These are phyloP conservation scores for Cyclanthera cordifolia DNA, from an alignment of 306 rosid species.

Conservation along the genomic window DNA sequence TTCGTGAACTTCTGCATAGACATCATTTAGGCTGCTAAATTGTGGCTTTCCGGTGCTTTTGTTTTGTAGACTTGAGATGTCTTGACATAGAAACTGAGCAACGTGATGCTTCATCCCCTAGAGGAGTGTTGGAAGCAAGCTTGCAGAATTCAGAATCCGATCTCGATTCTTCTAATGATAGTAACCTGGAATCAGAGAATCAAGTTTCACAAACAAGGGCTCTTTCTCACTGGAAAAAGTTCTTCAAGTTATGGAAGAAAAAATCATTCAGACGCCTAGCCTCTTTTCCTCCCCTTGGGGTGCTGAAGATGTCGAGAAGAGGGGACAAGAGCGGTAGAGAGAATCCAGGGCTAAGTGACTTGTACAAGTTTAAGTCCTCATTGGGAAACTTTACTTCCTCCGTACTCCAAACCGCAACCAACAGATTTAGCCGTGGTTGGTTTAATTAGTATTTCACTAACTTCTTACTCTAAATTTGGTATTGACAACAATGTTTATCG, in stretches of 20 bases:
- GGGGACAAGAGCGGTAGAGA: conserved; percentile 43
- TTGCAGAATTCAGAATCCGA: conserved; percentile 22
- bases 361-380: conserved; percentile 38
- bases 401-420: conserved; percentile 46
- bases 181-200: conserved; percentile 15
- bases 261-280: conserved; percentile 30
- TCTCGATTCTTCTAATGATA: conserved; percentile 11
- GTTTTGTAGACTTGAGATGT: conserved; percentile 47
- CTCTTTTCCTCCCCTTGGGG: conserved; percentile 38
- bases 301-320: conserved; percentile 37
- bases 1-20: neutral
- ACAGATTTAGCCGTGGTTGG: conserved; percentile 48
- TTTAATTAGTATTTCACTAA: neutral
- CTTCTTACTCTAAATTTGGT: conserved; percentile 9
- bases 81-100: conserved; percentile 55
- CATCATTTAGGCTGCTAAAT: neutral
- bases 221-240: conserved; percentile 28
- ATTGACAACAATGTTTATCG: neutral
- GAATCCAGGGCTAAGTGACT: conserved; percentile 15
- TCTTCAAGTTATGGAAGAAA: conserved; percentile 34
- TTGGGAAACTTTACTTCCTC: conserved; percentile 37
- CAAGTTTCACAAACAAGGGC: conserved; percentile 25
- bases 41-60: conserved; percentile 7
- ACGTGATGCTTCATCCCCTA: conserved; percentile 48
- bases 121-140: conserved; percentile 67